phyloP scores from a whole-genome alignment of 129 eudicot genomes.

The Cynara cardunculus region DNA sequence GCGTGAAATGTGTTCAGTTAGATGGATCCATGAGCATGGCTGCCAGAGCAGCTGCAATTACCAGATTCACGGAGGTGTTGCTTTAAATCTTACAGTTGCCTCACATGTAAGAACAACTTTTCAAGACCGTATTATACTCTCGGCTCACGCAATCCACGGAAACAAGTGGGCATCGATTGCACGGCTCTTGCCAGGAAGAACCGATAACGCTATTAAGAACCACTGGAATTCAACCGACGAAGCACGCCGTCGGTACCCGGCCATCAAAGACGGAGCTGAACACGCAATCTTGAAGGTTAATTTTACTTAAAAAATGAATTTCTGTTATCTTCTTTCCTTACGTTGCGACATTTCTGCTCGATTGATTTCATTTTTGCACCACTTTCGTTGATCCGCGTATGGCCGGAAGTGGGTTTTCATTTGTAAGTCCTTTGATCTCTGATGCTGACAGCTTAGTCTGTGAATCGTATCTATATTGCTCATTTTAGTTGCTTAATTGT shows the following conservation, averaged over 20 bases:
- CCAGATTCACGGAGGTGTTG: conserved; percentile 77
- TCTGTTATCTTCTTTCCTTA: too few species aligned
- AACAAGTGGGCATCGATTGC: conserved; percentile 79
- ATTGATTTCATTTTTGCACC: background rate
- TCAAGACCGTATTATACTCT: conserved; percentile 58
- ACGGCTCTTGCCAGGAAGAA: conserved; percentile 61
- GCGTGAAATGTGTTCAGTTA: conserved; percentile 71
- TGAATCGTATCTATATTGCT: too few species aligned
- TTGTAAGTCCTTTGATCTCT: too few species aligned
- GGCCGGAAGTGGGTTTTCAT: too few species aligned
- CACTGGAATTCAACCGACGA: conserved; percentile 84
- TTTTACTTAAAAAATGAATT: too few species aligned
- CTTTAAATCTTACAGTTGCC: conserved; percentile 90
- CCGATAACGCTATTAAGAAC: conserved; percentile 69
- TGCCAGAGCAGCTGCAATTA: conserved; percentile 79
- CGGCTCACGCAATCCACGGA: conserved; percentile 70
- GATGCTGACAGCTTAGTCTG: too few species aligned
- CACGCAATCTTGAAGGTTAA: too few species aligned
- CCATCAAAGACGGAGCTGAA: too few species aligned
- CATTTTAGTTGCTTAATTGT: too few species aligned
- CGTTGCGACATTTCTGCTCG: too few species aligned
- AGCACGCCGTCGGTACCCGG: too few species aligned
- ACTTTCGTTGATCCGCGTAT: too few species aligned
- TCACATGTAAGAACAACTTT: conserved; percentile 86
- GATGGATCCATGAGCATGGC: conserved; percentile 83